Evolutionary conservation across 2,329 filamentous ascomycete genomes (phyloP).

Genomic region (Cladosporium halotolerans): DNA sequence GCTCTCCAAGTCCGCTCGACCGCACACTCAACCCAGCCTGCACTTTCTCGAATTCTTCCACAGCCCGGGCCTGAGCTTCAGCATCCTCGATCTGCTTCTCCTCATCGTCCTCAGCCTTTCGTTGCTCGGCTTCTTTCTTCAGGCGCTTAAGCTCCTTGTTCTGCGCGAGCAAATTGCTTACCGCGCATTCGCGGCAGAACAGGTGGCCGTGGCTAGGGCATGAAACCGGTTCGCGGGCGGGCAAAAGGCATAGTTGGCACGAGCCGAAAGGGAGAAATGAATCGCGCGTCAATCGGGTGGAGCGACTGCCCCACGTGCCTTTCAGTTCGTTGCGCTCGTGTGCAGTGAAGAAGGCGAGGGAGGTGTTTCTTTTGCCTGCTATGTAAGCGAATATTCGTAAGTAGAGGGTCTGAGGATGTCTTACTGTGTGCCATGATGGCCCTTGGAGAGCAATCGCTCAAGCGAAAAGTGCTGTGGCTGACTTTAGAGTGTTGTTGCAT

Average conservation of each 20-base stretch:
- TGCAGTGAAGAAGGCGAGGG: slow-evolving; percentile 85
- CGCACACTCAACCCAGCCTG: slow-evolving; percentile 54
- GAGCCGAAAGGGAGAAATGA: slow-evolving; percentile 88
- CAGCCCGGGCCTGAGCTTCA: slow-evolving; percentile 62
- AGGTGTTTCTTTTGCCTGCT: slow-evolving; percentile 73
- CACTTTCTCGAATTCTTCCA: slow-evolving; percentile 77
- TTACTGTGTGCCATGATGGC: slow-evolving; percentile 24
- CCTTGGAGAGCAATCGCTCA: background rate
- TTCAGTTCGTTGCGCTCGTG: slow-evolving; percentile 82
- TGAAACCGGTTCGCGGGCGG: slow-evolving; percentile 73
- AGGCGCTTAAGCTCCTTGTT: slow-evolving; percentile 83
- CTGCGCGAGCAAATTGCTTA: slow-evolving; percentile 84
- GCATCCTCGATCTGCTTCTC: slow-evolving; percentile 56
- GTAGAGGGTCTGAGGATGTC: background rate
- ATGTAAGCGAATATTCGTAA: slow-evolving; percentile 13
- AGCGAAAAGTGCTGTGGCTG: too few relatives aligned
- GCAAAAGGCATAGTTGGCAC: slow-evolving; percentile 79
- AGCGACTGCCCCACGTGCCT: slow-evolving; percentile 71
- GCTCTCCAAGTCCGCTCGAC: slow-evolving; percentile 31
- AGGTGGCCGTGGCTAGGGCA: slow-evolving; percentile 74
- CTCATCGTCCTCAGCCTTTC: slow-evolving; percentile 57
- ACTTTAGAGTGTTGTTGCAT: too few relatives aligned
- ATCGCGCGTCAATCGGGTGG: slow-evolving; percentile 80
- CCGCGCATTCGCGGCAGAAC: slow-evolving; percentile 91
- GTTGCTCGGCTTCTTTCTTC: slow-evolving; percentile 56